These are phyloP conservation scores for Ogataea kodamae DNA, from an alignment of 805 yeast genomes.

Conservation along the genomic window DNA sequence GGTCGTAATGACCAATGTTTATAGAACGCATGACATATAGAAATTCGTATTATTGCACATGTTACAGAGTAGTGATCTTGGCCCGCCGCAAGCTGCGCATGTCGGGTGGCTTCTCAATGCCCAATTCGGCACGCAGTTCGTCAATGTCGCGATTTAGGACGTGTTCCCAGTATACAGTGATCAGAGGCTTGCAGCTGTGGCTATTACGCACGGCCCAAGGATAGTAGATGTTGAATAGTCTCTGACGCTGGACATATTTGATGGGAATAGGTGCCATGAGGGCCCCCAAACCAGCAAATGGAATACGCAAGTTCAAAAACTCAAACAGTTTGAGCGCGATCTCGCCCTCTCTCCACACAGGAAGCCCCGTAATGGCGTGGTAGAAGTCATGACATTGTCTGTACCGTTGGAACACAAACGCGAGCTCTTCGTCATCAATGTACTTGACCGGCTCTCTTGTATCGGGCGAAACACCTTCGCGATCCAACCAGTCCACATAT, in stretches of 20 bases:
- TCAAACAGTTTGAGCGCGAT: constrained; percentile 90
- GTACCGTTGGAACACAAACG: constrained; percentile 89
- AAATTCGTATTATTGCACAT: background rate
- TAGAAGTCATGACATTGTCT: constrained; percentile 97
- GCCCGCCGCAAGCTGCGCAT: constrained; percentile 58
- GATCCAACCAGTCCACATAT: constrained; percentile 77
- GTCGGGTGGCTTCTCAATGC: constrained; percentile 77
- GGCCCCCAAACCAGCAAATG: constrained; percentile 94
- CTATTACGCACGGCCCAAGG: constrained; percentile 88
- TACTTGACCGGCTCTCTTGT: constrained; percentile 84
- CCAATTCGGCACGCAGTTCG: constrained; percentile 66
- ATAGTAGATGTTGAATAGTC: constrained; percentile 66
- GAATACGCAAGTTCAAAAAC: constrained; percentile 86
- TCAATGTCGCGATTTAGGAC: constrained; percentile 66
- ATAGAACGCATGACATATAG: constrained; percentile 9
- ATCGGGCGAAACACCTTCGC: constrained; percentile 91
- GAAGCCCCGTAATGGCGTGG: constrained; percentile 87
- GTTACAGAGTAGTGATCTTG: constrained; percentile 21
- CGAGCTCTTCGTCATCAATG: constrained; percentile 85
- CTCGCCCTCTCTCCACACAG: constrained; percentile 94
- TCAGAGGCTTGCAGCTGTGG: constrained; percentile 64
- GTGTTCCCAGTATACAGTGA: constrained; percentile 92
- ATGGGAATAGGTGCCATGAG: constrained; percentile 83
- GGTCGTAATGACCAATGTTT: no score
- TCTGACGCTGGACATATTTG: constrained; percentile 54